Conservation (phyloP, 257 asterid species). For the Anisodus tanguticus region DNA sequence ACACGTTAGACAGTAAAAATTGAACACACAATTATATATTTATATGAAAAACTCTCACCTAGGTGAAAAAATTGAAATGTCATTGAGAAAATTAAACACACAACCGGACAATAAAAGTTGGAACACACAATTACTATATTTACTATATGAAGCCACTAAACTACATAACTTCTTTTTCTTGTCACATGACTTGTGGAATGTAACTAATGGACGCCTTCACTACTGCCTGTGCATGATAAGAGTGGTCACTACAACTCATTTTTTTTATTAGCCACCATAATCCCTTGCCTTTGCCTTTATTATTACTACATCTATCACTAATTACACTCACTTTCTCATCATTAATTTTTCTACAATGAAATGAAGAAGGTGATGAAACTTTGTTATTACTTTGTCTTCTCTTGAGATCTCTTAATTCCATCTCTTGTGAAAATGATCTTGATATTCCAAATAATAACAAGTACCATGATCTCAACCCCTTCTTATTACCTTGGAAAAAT, state of each 20-base stretch:
- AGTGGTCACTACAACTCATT: not conserved
- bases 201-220: slow-evolving; percentile 13
- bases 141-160: not conserved
- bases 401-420: slow-evolving; percentile 8
- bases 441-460: not conserved
- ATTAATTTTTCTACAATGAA: not conserved
- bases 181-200: not conserved
- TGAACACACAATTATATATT: not conserved
- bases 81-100: not conserved
- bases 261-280: slow-evolving; percentile 18
- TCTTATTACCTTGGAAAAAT: not conserved
- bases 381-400: slow-evolving; percentile 17
- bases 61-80: too few species aligned
- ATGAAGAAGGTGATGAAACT: not conserved
- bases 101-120: too few species aligned
- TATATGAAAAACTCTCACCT: too few species aligned
- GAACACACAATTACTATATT: too few species aligned
- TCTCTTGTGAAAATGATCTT: slow-evolving; percentile 7
- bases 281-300: not conserved
- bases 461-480: not conserved
- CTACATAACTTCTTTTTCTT: not conserved
- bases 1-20: not conserved
- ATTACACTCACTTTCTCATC: not conserved
- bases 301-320: not conserved
- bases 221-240: slow-evolving; percentile 4